Evolutionary conservation across 2,329 filamentous ascomycete genomes (phyloP), one percentile per base, ranked within the genome.

Genomic region (Colletotrichum ledebouriae): DNA sequence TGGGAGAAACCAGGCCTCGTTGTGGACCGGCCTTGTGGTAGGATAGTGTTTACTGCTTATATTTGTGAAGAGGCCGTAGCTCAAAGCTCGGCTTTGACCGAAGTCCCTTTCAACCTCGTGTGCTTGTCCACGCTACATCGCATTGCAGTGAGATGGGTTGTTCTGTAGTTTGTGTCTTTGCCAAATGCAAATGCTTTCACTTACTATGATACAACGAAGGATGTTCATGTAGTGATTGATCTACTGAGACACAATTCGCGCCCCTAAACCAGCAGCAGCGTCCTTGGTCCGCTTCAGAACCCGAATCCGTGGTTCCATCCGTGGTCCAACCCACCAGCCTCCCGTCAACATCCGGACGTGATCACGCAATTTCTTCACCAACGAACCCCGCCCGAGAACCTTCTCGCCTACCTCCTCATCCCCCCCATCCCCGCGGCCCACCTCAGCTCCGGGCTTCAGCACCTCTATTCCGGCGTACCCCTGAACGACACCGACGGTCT

Each of bases 311-410:
- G 87, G 86, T 70, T 82, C 81, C 86, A 90, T 89, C 71, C 83
- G 82, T 25, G 88, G 89, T 0, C 89, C 89, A 71, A 87, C 71
- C 89, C 89, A 92, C 86, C 87, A 90, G 0, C 89, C 89, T 2
- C 87, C 84, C 0, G 87, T 89, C 5, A 79, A 67, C 29, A 69
- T 70, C 67, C 84, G 83, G 6, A 87, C 81, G 2, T 70, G 55
- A 5, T 81, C 76, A 65, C 82, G 82, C 39, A 84, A 59, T 29
- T 71, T 72, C 34, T 75, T 78, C 15, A 87, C 74, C 0, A 76
- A 55, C 39, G 76, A 78, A 1, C 83, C 87, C 39, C 79, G 79
- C 2, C 87, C 86, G 1, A 88, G 77, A 2, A 85, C 73, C 15
- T 70, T 75, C 29, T 70, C 65, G 62, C 55, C 66, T 20, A 46